These are phyloP conservation scores for Magnusiomyces magnusii DNA, from an alignment of 1,139 yeast genomes.

Conservation along the genomic window DNA sequence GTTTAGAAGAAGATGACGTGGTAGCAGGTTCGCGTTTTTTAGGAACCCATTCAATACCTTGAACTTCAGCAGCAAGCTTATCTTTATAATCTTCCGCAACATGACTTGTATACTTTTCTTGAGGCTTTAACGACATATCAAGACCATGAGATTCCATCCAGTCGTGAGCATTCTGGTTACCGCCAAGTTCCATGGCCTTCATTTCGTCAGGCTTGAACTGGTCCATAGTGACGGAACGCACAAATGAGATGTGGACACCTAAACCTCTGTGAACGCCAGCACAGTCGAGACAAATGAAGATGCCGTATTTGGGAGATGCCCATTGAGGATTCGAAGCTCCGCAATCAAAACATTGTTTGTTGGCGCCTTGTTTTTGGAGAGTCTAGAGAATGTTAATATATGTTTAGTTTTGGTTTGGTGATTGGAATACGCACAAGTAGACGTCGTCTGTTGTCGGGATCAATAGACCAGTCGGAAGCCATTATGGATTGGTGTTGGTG, in stretches of 20 bases:
- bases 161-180: slow-evolving; percentile 66
- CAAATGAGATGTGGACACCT: slow-evolving; percentile 96
- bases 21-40: slow-evolving; percentile 49
- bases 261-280: slow-evolving; percentile 94
- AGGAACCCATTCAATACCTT: slow-evolving; percentile 63
- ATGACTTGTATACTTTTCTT: slow-evolving; percentile 72
- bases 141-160: slow-evolving; percentile 70
- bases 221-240: slow-evolving; percentile 94
- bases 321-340: slow-evolving; percentile 95
- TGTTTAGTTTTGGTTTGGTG: too few species aligned
- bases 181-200: slow-evolving; percentile 89
- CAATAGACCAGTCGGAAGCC: slow-evolving; percentile 62
- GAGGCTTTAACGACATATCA: slow-evolving; percentile 54
- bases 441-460: slow-evolving; percentile 83
- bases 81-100: slow-evolving; percentile 95
- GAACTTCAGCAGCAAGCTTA: slow-evolving; percentile 63
- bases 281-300: slow-evolving; percentile 93
- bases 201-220: slow-evolving; percentile 92
- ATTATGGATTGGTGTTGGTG: too few species aligned
- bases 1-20: too few species aligned
- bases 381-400: slow-evolving; percentile 33
- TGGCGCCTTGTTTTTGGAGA: slow-evolving; percentile 72
- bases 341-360: slow-evolving; percentile 85
- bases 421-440: slow-evolving; percentile 44
- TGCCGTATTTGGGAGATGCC: slow-evolving; percentile 98